Percentiles rank a stretch among this genome's conserved stretches.
These are phyloP conservation scores for Trichosporon sp. DNA, from an alignment of 1,284 basidiomycete genomes.

Conservation along the genomic window DNA sequence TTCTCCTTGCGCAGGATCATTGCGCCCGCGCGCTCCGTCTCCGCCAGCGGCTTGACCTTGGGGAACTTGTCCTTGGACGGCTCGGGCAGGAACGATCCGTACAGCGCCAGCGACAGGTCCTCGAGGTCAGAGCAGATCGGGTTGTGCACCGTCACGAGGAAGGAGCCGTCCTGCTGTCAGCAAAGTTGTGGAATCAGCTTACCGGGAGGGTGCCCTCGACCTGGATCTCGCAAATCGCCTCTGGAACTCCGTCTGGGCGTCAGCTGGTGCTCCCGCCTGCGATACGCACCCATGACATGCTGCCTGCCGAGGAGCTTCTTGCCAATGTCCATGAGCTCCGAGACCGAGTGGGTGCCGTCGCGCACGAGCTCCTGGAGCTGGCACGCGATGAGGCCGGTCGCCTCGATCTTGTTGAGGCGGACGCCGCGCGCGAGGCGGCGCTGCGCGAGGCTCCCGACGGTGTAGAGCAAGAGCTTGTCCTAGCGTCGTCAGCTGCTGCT, in stretches of 20 bases:
- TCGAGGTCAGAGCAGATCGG: constrained; percentile 82
- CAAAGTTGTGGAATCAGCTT: constrained; percentile 26
- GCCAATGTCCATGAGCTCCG: constrained; percentile 86
- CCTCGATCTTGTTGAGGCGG: constrained; percentile 79
- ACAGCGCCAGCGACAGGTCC: constrained; percentile 73
- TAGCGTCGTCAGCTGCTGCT: constrained; percentile 14
- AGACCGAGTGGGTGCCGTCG: constrained; percentile 85
- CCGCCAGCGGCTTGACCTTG: constrained; percentile 54
- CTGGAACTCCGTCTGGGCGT: constrained; percentile 36
- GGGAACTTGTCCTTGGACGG: constrained; percentile 67
- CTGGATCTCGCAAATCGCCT: constrained; percentile 69
- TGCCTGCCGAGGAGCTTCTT: constrained; percentile 81
- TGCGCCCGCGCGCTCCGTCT: constrained; percentile 66
- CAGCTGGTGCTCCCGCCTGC: too few relatives aligned
- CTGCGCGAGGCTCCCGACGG: constrained; percentile 85
- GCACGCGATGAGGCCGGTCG: constrained; percentile 80
- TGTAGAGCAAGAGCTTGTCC: constrained; percentile 52
- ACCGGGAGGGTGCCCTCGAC: constrained; percentile 90
- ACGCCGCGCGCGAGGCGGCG: constrained; percentile 88
- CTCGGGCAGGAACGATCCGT: constrained; percentile 85
- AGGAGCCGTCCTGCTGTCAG: constrained; percentile 55
- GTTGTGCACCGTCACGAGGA: constrained; percentile 90
- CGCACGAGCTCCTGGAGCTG: constrained; percentile 91
- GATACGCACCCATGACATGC: constrained; percentile 64
- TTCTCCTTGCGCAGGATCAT: constrained; percentile 63